Evolutionary conservation across 495 filamentous ascomycete genomes (phyloP).

Genomic region (Paragyromitra xinjiangensis): DNA sequence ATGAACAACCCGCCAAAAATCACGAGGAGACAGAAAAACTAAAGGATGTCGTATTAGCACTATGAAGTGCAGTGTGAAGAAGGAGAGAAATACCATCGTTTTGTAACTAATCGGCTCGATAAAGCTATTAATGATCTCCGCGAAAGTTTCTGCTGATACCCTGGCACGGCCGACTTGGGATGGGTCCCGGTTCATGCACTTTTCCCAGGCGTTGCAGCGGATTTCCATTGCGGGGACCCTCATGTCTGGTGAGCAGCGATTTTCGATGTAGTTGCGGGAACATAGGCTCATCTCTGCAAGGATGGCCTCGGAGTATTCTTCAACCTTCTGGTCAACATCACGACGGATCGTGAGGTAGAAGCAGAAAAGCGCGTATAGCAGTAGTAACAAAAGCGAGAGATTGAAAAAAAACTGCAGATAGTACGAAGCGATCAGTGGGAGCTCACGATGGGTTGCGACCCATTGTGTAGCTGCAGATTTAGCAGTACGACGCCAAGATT

Average conservation of each 20-base stretch:
- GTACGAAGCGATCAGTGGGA: conserved; percentile 84
- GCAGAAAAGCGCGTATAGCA: conserved; percentile 74
- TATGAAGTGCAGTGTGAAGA: conserved; percentile 6
- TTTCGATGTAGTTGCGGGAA: conserved; percentile 72
- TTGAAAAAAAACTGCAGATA: conserved; percentile 87
- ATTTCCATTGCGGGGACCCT: conserved; percentile 78
- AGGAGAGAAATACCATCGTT: conserved; percentile 65
- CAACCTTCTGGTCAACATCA: conserved; percentile 77
- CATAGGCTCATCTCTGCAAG: conserved; percentile 77
- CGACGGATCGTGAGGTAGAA: conserved; percentile 75
- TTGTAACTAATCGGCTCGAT: conserved; percentile 78
- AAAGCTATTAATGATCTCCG: conserved; percentile 78
- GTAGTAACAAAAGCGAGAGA: conserved; percentile 70
- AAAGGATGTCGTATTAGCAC: conserved; percentile 26
- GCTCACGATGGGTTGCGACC: conserved; percentile 70
- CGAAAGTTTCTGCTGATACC: conserved; percentile 78
- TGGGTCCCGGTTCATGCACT: conserved; percentile 84
- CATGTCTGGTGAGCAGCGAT: conserved; percentile 70
- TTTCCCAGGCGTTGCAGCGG: conserved; percentile 79
- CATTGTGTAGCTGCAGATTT: conserved; percentile 72
- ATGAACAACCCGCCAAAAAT: conserved; percentile 48
- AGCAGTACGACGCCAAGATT: conserved; percentile 40
- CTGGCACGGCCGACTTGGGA: conserved; percentile 70
- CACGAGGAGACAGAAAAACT: conserved; percentile 50
- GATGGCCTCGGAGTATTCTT: conserved; percentile 70